phyloP scores from a whole-genome alignment of 306 rosid species.

The Cicer judaicum region DNA sequence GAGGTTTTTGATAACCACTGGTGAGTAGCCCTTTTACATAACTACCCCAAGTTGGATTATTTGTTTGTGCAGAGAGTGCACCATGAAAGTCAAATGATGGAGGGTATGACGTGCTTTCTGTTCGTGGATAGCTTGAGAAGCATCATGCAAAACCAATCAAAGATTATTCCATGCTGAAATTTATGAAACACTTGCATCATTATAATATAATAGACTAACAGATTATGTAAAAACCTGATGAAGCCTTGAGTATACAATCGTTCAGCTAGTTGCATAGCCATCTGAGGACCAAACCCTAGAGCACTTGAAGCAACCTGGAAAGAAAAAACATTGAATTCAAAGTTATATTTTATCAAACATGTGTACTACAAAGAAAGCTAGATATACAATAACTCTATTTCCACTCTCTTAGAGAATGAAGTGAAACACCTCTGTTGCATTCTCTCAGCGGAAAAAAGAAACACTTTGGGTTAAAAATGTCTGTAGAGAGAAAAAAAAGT shows the following conservation, averaged over 20 bases:
- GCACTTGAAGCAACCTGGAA: conserved; percentile 95
- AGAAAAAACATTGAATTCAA: conserved; percentile 21
- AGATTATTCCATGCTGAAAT: conserved; percentile 30
- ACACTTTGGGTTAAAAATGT: conserved; percentile 13
- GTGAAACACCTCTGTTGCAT: conserved; percentile 20
- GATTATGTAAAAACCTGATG: conserved; percentile 67
- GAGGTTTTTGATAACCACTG: conserved; percentile 77
- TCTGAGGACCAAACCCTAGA: conserved; percentile 93
- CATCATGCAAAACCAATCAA: conserved; percentile 45
- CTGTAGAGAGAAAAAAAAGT: background rate
- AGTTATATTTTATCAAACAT: conserved; percentile 28
- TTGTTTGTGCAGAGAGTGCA: conserved; percentile 71
- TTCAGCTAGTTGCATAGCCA: conserved; percentile 95
- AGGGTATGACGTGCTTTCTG: conserved; percentile 96
- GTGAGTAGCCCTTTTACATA: conserved; percentile 69
- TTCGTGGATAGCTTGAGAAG: conserved; percentile 87
- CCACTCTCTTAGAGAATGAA: conserved; percentile 28
- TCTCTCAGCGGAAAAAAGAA: conserved; percentile 7
- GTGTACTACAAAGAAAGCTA: conserved; percentile 16
- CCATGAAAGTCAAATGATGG: conserved; percentile 86
- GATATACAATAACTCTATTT: conserved; percentile 33
- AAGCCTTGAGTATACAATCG: conserved; percentile 94
- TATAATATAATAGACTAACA: conserved; percentile 29
- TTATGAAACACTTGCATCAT: conserved; percentile 13
- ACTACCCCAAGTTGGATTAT: conserved; percentile 75